Evolutionary conservation across 345 rosid species (phyloP), one percentile per base, ranked within the genome.

Genomic region (Combretum micranthum): DNA sequence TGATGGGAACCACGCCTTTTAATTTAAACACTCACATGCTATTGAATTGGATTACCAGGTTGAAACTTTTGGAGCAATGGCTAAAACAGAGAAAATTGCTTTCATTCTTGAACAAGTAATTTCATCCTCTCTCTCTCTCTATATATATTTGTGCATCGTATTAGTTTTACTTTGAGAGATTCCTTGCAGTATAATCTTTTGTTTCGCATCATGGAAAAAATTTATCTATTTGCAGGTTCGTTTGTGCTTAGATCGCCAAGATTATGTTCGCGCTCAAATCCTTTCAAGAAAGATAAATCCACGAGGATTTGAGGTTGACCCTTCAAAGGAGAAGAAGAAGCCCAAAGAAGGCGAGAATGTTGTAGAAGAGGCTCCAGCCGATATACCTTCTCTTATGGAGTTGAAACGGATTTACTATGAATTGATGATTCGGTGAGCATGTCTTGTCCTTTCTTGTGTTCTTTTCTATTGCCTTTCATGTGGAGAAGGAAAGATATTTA

Each of bases 21-120:
- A 44, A 32, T 4, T 56, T 52, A 11, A 57, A 37, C 52, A 12
- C 39, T 17, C 47, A 39, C 16, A 19, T 37, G 22, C 57, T n/a
- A 69, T 23, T 60, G 42, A 65, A 64, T 44, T 66, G 53, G 42
- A 47, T 48, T 52, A 19, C 62, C 26, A 92, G 96, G 98, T 92
- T 73, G 99, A 89, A 75, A 92, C 97, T 43, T 92, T 89, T 81
- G 94, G 97, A 62, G 91, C 97, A 23, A 84, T 92, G 98, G 98
- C 95, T 16, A 86, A 86, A 73, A 88, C 97, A 22, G 97, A 92
- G 81, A 88, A 92, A 78, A 89, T 86, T 63, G 96, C 97, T 0
- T 85, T 92, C 67, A 88, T 92, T 60, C 97, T 92, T 47, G 97
- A 89, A 64, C 98, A 88, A 74, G 98, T 88, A 75, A 9, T 75